Evolutionary conservation across 345 rosid species (phyloP).

Genomic region (Viola odorata): DNA sequence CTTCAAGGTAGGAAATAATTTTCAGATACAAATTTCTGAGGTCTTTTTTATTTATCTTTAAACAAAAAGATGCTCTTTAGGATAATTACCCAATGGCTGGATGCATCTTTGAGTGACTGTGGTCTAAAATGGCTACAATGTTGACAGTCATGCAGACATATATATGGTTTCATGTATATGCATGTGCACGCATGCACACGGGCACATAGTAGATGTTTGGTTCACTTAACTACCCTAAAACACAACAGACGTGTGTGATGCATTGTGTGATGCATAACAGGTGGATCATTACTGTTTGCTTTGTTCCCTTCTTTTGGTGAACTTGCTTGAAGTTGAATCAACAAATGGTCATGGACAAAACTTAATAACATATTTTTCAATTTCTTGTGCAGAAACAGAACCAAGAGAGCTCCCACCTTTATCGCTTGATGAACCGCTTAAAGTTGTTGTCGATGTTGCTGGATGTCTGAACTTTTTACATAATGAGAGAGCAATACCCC

Average conservation of each 20-base stretch:
- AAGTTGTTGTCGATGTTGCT: slow-evolving; percentile 50
- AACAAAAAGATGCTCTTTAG: not conserved
- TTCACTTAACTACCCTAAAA: no score
- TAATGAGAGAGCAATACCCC: slow-evolving; percentile 78
- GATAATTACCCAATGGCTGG: not conserved
- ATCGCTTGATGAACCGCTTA: slow-evolving; percentile 53
- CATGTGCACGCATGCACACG: no score
- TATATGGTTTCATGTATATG: no score
- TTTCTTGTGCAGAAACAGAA: slow-evolving; percentile 48
- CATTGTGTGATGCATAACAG: no score
- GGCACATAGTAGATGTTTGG: no score
- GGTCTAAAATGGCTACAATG: not conserved
- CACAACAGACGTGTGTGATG: no score
- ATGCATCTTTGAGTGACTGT: not conserved
- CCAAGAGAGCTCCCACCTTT: slow-evolving; percentile 46
- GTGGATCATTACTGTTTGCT: no score
- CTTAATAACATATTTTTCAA: not conserved
- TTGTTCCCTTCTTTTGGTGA: no score
- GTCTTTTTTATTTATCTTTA: not conserved
- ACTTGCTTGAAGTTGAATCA: no score
- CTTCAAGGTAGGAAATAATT: slow-evolving; percentile 77
- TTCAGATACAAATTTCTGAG: not conserved
- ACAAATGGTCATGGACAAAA: no score
- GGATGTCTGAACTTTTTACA: slow-evolving; percentile 78
- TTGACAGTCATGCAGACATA: no score